These are phyloP conservation scores for Umbelopsis sp. DNA, from an alignment of 192 early-diverging fungal species.

Conservation along the genomic window DNA sequence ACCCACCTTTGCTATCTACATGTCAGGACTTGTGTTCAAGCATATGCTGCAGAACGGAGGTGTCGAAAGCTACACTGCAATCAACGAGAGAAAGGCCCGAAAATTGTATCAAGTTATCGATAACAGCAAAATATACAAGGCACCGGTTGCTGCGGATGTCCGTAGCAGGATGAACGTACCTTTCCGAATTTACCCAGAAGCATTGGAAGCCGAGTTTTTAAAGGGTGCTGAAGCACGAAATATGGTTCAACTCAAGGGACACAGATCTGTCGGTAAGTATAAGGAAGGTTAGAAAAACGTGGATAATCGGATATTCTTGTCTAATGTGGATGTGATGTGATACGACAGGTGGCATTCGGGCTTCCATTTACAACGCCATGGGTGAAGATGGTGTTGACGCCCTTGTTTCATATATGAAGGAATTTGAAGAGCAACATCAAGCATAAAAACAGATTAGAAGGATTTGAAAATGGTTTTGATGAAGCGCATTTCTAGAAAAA, in stretches of 20 bases:
- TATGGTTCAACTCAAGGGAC: constrained; percentile 92
- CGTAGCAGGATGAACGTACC: constrained; percentile 93
- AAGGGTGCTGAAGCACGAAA: constrained; percentile 73
- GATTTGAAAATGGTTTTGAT: too few species aligned
- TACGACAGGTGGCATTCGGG: constrained; percentile 70
- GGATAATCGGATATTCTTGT: neutral
- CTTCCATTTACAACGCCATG: constrained; percentile 95
- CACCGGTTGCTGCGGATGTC: constrained; percentile 59
- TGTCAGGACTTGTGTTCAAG: constrained; percentile 88
- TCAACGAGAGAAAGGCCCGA: constrained; percentile 71
- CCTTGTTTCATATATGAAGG: constrained; percentile 79
- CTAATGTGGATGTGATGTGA: too few species aligned
- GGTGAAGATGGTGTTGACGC: constrained; percentile 78
- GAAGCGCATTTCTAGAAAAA: too few species aligned
- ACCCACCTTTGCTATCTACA: constrained; percentile 93
- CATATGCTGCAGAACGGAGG: constrained; percentile 75
- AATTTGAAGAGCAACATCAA: constrained; percentile 68
- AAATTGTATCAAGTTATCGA: constrained; percentile 73
- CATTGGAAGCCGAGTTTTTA: constrained; percentile 81
- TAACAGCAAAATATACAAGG: constrained; percentile 67
- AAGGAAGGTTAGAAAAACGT: neutral
- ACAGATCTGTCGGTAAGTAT: constrained; percentile 80
- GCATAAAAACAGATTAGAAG: too few species aligned
- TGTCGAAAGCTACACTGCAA: constrained; percentile 60
- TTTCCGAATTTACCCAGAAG: constrained; percentile 72